A percentile compares a stretch with the other conserved stretches of the same genome.
phyloP scores from a whole-genome alignment of 2,329 filamentous ascomycete species.

The Dothideomycetes sp. region DNA sequence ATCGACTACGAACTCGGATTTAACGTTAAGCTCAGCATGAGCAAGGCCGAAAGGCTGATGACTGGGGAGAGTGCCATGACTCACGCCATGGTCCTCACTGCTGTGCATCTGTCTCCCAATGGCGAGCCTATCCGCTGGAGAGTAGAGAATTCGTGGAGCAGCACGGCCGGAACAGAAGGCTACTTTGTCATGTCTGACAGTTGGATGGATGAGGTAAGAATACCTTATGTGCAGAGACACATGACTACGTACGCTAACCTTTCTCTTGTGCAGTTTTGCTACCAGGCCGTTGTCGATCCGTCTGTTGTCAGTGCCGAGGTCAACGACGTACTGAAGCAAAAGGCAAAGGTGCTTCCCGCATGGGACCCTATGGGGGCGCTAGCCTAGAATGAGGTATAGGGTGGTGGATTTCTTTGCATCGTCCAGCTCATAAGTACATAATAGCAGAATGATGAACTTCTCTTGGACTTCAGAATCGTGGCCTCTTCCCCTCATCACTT shows the following conservation, averaged over 20 bases:
- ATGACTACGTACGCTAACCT: no score
- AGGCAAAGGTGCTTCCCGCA: constrained; percentile 56
- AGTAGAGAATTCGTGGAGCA: constrained; percentile 80
- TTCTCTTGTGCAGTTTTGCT: constrained; percentile 45
- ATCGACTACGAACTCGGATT: constrained; percentile 79
- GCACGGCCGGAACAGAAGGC: constrained; percentile 56
- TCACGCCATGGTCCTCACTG: constrained; percentile 85
- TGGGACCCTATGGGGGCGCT: constrained; percentile 29
- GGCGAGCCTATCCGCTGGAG: constrained; percentile 65
- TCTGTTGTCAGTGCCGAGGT: constrained; percentile 49
- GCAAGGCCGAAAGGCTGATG: constrained; percentile 62
- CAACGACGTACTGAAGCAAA: constrained; percentile 56
- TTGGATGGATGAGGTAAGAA: constrained; percentile 37
- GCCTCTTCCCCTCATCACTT: no score
- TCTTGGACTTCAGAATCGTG: no score
- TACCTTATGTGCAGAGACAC: constrained; percentile 10
- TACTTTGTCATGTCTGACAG: constrained; percentile 84
- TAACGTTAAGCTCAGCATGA: constrained; percentile 61
- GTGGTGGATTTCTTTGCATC: no score
- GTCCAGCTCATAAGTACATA: neutral
- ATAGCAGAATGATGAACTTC: no score
- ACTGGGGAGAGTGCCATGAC: constrained; percentile 77
- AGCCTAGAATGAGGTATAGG: constrained; percentile 3
- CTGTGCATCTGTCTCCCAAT: constrained; percentile 62
- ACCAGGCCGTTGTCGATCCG: constrained; percentile 76